phyloP scores from a whole-genome alignment of 257 asterid species.

The Coffea canephora region DNA sequence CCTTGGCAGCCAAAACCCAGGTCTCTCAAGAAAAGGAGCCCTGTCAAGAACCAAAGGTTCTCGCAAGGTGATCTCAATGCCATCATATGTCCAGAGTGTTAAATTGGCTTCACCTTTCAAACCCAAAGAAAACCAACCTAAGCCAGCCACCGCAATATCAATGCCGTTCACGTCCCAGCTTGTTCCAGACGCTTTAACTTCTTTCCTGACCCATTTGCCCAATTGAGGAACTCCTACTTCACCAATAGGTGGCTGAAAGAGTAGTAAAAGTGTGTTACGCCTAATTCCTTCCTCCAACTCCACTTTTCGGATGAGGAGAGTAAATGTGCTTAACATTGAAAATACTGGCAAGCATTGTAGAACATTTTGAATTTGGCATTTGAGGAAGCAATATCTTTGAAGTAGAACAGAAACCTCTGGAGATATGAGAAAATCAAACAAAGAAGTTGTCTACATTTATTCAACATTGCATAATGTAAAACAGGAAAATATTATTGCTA shows the following conservation, averaged over 20 bases:
- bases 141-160: conserved; percentile 79
- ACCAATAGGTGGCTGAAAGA: conserved; percentile 71
- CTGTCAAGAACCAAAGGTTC: conserved; percentile 93
- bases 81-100: conserved; percentile 71
- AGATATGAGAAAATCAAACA: neutral
- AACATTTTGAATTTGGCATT: neutral
- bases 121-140: conserved; percentile 89
- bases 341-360: neutral
- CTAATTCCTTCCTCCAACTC: neutral
- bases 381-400: neutral
- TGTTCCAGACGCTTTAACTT: conserved; percentile 59
- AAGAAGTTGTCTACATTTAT: neutral
- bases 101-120: conserved; percentile 83
- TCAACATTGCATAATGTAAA: neutral
- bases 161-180: conserved; percentile 89
- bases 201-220: conserved; percentile 66
- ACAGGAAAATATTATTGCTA: neutral
- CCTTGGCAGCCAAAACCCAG: conserved; percentile 91
- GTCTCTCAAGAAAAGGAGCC: conserved; percentile 69
- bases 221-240: conserved; percentile 56
- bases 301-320: neutral
- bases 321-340: neutral
- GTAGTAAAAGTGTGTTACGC: neutral
- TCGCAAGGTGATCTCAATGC: conserved; percentile 51
- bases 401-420: neutral